Evolutionary conservation across 2,329 filamentous ascomycete species (phyloP).

Genomic region (Fusarium sp.): DNA sequence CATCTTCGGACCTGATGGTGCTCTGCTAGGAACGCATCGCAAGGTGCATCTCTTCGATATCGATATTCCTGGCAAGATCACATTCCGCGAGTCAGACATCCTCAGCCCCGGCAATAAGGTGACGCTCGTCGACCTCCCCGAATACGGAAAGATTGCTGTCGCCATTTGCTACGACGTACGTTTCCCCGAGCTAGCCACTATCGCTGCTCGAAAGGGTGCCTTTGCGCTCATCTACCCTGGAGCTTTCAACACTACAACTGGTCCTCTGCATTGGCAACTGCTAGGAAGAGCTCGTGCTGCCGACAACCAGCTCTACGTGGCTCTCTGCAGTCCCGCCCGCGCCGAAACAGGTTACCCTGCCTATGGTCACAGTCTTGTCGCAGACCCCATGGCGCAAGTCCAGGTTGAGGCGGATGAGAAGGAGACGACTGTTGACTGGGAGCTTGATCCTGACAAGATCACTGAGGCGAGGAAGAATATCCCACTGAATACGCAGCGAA

Average conservation of each 20-base stretch:
- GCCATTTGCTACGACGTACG: slow-evolving; percentile 98
- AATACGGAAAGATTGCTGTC: slow-evolving; percentile 87
- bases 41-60: slow-evolving; percentile 99
- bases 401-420: slow-evolving; percentile 81
- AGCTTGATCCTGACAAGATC: slow-evolving; percentile 76
- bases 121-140: slow-evolving; percentile 86
- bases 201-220: slow-evolving; percentile 86
- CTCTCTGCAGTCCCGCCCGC: slow-evolving; percentile 88
- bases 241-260: slow-evolving; percentile 97
- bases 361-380: slow-evolving; percentile 90
- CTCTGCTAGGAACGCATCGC: slow-evolving; percentile 87
- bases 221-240: slow-evolving; percentile 93
- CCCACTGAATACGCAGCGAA: slow-evolving; percentile 83
- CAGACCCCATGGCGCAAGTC: slow-evolving; percentile 88
- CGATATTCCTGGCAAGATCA: slow-evolving; percentile 94
- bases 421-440: slow-evolving; percentile 80
- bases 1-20: slow-evolving; percentile 81
- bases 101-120: slow-evolving; percentile 86
- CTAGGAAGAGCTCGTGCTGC: slow-evolving; percentile 85
- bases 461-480: slow-evolving; percentile 83
- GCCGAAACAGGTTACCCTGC: slow-evolving; percentile 84
- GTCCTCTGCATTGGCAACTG: slow-evolving; percentile 90
- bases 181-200: slow-evolving; percentile 92
- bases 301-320: slow-evolving; percentile 96
- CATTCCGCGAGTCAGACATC: slow-evolving; percentile 90